phyloP scores from a whole-genome alignment of 345 rosid species.

The Gossypium longicalyx region DNA sequence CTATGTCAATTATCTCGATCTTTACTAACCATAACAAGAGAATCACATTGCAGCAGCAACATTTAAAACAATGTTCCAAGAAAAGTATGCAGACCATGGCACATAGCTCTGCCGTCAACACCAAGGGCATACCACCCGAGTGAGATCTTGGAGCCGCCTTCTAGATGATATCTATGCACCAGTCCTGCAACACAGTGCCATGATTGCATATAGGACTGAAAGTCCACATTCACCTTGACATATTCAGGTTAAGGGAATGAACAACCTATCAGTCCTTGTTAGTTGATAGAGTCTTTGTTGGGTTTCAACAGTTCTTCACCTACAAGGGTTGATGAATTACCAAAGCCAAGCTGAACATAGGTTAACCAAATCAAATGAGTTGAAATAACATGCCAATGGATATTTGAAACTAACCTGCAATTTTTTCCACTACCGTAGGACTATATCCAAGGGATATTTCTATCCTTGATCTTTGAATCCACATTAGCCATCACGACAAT shows the following conservation, averaged over 20 bases:
- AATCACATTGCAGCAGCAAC: not conserved
- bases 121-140: not conserved
- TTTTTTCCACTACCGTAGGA: not conserved
- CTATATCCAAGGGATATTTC: not conserved
- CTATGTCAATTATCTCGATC: conserved; percentile 1
- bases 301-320: not conserved
- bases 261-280: not conserved
- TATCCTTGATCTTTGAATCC: not conserved
- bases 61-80: not conserved
- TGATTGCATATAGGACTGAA: not conserved
- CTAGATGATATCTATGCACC: not conserved
- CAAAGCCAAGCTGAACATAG: not conserved
- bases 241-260: not conserved
- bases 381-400: not conserved
- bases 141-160: not conserved
- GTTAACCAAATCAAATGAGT: not conserved
- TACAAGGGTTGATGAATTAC: not conserved
- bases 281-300: not conserved
- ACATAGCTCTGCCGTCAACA: not conserved
- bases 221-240: not conserved
- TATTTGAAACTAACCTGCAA: not conserved
- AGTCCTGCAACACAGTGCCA: not conserved
- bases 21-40: not conserved
- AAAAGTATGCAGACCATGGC: not conserved
- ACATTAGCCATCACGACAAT: not conserved